Evolutionary conservation across 768 basidiomycete genomes (phyloP), one percentile per base, ranked within the genome.

Genomic region (Phaeolepiota aurea): DNA sequence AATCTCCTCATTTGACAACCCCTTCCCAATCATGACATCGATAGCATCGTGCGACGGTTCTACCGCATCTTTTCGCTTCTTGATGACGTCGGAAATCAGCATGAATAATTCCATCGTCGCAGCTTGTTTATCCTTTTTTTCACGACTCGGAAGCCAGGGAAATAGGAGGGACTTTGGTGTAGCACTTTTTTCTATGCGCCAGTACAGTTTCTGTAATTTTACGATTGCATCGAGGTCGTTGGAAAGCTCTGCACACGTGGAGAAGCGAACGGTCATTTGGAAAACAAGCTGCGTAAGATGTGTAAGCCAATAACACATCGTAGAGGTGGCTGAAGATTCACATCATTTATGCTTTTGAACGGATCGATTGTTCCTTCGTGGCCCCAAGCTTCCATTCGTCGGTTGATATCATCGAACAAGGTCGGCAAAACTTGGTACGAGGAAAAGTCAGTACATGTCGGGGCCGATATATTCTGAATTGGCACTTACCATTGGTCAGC

Each of bases 231-330:
- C 46, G 2, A 23, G 20, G 32, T 65, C 52, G 3, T 55, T 48
- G 1, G 64, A 55, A 3, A 66, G 51, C 30, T 65, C 64, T 9
- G 46, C 41, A 39, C 64, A 66, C 3, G 56, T 56, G 12, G 54
- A 53, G 59, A 65, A 57, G 19, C 64, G 51, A 11, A 62, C 50
- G 0, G 61, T 64, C 55, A 65, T 56, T 48, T 60, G 61, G 45
- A 64, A 59, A 1, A 61, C 54, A 25, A 63, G 52, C 63, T 65
- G 22, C 21, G 5, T 32, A 32, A 30, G 12, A 40, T 28, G 11
- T n/a, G n/a, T n/a, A n/a, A n/a, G n/a, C n/a, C n/a, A n/a, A n/a
- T n/a, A n/a, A n/a, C n/a, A n/a, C n/a, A n/a, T n/a, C n/a, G n/a
- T 12, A 20, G 21, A 34, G 20, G 33, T 14, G 21, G 16, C 9